phyloP scores from a whole-genome alignment of 176 grass and related monocot genomes.

The Poa annua region DNA sequence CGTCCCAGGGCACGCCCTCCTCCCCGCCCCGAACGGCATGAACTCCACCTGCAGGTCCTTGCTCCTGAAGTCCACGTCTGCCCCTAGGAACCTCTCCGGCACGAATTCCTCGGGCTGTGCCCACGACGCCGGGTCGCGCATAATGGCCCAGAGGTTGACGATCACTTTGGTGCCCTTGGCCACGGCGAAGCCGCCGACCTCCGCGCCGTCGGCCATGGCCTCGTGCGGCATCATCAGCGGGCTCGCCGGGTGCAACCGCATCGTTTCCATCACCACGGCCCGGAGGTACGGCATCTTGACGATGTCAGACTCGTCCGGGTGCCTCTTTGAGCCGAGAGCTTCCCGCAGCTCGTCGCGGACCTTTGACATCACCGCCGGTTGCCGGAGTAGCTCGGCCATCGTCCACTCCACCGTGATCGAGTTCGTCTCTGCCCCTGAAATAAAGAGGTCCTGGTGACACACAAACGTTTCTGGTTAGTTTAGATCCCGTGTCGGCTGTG shows the following conservation, averaged over 20 bases:
- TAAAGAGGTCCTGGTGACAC: constrained; percentile 44
- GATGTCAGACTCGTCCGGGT: constrained; percentile 43
- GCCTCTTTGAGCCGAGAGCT: constrained; percentile 39
- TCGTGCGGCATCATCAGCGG: constrained; percentile 63
- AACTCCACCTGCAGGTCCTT: constrained; percentile 41
- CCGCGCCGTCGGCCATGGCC: constrained; percentile 44
- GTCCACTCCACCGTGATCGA: constrained; percentile 66
- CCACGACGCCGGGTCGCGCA: constrained; percentile 60
- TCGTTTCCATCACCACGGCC: constrained; percentile 62
- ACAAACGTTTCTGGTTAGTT: background rate
- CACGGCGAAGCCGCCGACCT: constrained; percentile 50
- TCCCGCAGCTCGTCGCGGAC: constrained; percentile 55
- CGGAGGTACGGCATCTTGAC: constrained; percentile 54
- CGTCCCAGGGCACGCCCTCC: constrained; percentile 62
- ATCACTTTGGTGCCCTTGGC: constrained; percentile 46
- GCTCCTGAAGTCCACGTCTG: constrained; percentile 43
- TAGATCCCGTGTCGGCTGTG: background rate
- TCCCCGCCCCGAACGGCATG: constrained; percentile 68
- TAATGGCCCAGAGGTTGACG: constrained; percentile 58
- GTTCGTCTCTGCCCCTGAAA: constrained; percentile 56
- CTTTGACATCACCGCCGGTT: constrained; percentile 57
- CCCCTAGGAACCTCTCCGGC: constrained; percentile 59
- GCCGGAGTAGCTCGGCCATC: constrained; percentile 69
- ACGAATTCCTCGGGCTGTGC: constrained; percentile 41
- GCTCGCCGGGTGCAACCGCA: constrained; percentile 66